Base-by-base conservation (phyloP, 495 filamentous ascomycete genomes). In the Neurospora sp. region DNA sequence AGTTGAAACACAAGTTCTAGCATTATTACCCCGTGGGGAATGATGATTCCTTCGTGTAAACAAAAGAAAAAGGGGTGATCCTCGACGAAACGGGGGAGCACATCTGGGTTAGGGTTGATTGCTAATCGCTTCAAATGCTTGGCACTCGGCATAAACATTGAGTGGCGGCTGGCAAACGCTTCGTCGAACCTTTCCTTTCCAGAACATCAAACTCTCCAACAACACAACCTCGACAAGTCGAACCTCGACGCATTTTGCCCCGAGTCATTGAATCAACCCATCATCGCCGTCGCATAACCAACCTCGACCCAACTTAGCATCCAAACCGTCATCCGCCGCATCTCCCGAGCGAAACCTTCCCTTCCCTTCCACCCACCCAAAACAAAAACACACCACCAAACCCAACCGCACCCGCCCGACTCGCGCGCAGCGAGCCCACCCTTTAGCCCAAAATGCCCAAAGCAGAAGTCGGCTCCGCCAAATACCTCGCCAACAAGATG, bases 401-500 rank as follows among this genome's bases (percentile, higher is more conserved):
- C 46, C 39, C 59, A 72, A 6, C 14, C 23, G 35, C 39, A 18
- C 18, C 62, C 76, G 78, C 78, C 40, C 71, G 78, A 73, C 77
- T 76, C 77, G 39, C 75, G 74, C 78, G 79, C 59, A 77, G 77
- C 75, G 73, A 77, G 72, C 37, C 46, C 59, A 20, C 3, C 20
- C 35, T 9, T 9, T 69, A 39, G 72, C 71, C 72, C 84, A 92
- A 78, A n/a, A 99, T 98, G 96, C 92, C 92, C 72, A 91, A 91
- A 83, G 96, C 96, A 73, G 96, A 98, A 85, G 90, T 92, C 27
- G 96, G 96, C 35, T 90, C 89, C 39, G 93, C 90, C 5, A 98
- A 98, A 78, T 87, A 92, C 75, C 87, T 98, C 69, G 88, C 86
- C 82, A 98, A 98, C 83, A 91, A 93, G 81, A 88, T 97, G 82